Evolutionary conservation across 2,329 filamentous ascomycete genomes (phyloP), one percentile per base, ranked within the genome.

Genomic region (Fusarium foetens): DNA sequence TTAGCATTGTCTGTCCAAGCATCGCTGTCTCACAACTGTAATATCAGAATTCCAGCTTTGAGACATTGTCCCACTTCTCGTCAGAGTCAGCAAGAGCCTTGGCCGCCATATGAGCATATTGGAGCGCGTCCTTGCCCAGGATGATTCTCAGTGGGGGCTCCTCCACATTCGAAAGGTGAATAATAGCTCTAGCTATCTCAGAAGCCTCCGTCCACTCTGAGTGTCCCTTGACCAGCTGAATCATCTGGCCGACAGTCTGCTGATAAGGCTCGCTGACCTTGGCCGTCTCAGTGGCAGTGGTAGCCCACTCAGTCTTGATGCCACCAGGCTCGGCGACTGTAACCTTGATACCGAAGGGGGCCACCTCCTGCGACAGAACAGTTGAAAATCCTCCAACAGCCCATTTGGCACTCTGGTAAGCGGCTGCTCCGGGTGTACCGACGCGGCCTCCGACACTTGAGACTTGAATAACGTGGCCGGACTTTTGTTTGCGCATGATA

Each of bases 371-470:
- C 0, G 79, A 70, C 3, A 85, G 66, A 3, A 75, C 79, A 6
- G 81, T 80, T 0, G 81, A 81, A 55, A 84, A 83, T 0, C 82
- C 81, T 0, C 78, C 78, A 2, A 84, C 74, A 1, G 81, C 83
- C 76, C 80, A 84, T 63, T 84, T 84, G 21, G 79, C 77, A 12
- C 79, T 77, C 54, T 83, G 81, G 53, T 85, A 84, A 4, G 81
- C 78, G 8, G 72, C 68, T 19, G 81, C 77, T 5, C 79, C 79
- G 1, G 82, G 79, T 0, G 76, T 74, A 25, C 80, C 80, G 4
- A 80, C 25, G 46, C 82, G 75, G 3, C 82, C 82, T 17, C 81
- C 82, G 4, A 84, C 59, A 2, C 77, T 81, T 0, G 83, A 83
- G 9, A 85, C 77, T 42, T 85, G 82, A 31, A 84, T 78, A 31